Percentiles rank a stretch among this genome's conserved stretches.
Conservation (phyloP, 441 rosid species). For the Arabidopsis lyrata region DNA sequence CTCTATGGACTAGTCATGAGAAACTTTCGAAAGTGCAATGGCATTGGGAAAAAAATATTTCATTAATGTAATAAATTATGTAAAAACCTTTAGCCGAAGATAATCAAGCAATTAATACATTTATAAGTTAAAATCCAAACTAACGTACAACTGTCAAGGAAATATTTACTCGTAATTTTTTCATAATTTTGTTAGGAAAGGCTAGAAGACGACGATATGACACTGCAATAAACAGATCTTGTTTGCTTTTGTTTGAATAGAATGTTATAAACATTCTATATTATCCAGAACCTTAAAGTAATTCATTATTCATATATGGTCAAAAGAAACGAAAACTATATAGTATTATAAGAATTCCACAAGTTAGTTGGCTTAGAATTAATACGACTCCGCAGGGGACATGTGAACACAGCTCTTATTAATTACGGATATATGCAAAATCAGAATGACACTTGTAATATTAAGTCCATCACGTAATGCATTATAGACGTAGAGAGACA, state of each 20-base stretch:
- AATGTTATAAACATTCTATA: slow-evolving; percentile 46
- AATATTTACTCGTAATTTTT: not conserved
- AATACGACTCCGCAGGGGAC: slow-evolving; percentile 41
- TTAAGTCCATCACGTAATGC: slow-evolving; percentile 44
- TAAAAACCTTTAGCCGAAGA: not conserved
- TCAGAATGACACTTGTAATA: slow-evolving; percentile 46
- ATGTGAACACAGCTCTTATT: slow-evolving; percentile 47
- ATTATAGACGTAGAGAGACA: slow-evolving; percentile 11
- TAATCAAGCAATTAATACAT: not conserved
- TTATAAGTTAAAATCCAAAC: not conserved
- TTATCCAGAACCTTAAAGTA: slow-evolving; percentile 14
- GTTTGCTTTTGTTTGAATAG: slow-evolving; percentile 23
- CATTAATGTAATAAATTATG: not conserved
- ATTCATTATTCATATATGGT: not conserved
- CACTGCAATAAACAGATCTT: slow-evolving; percentile 17
- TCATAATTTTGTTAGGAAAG: not conserved
- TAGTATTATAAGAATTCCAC: slow-evolving; percentile 32
- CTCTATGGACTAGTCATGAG: not conserved
- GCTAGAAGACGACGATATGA: not conserved
- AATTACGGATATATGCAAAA: slow-evolving; percentile 25
- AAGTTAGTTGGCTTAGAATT: slow-evolving; percentile 44
- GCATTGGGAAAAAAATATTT: not conserved
- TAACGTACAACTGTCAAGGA: slow-evolving; percentile 3
- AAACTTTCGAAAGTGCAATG: not conserved
- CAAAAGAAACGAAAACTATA: slow-evolving; percentile 16